phyloP scores from a whole-genome alignment of 2,329 filamentous ascomycete genomes.

The Xylaria multiplex region DNA sequence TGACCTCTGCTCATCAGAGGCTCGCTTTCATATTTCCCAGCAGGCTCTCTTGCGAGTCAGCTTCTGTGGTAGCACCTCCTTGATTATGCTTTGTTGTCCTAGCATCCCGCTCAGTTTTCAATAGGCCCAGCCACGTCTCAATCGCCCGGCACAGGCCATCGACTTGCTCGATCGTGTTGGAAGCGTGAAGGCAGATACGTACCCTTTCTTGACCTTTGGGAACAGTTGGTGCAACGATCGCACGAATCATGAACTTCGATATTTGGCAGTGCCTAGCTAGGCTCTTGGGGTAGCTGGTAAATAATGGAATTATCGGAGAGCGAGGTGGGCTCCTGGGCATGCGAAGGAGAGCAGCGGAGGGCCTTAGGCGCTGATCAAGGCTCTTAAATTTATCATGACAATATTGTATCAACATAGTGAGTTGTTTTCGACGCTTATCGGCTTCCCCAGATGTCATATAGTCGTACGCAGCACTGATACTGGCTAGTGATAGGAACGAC shows the following conservation, averaged over 20 bases:
- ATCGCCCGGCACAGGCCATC: constrained; percentile 56
- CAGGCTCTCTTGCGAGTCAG: neutral
- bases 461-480: constrained; percentile 47
- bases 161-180: constrained; percentile 64
- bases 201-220: constrained; percentile 66
- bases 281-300: constrained; percentile 61
- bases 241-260: constrained; percentile 63
- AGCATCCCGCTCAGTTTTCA: neutral
- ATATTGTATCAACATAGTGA: constrained; percentile 57
- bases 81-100: neutral
- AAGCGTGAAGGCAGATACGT: constrained; percentile 67
- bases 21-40: constrained; percentile 1
- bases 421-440: constrained; percentile 50
- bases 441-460: constrained; percentile 45
- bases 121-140: constrained; percentile 39
- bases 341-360: constrained; percentile 37
- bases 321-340: constrained; percentile 51
- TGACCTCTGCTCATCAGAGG: constrained; percentile 7
- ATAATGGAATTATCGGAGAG: constrained; percentile 67
- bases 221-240: constrained; percentile 69
- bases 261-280: constrained; percentile 65
- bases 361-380: constrained; percentile 42
- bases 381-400: constrained; percentile 55
- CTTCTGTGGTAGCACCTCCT: neutral
- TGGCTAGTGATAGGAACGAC: constrained; percentile 62